Percentiles rank a stretch among this genome's conserved stretches.
Evolutionary conservation across 225 moss, liverwort and hornwort genomes (phyloP).

Genomic region (Anthoceros angustus): DNA sequence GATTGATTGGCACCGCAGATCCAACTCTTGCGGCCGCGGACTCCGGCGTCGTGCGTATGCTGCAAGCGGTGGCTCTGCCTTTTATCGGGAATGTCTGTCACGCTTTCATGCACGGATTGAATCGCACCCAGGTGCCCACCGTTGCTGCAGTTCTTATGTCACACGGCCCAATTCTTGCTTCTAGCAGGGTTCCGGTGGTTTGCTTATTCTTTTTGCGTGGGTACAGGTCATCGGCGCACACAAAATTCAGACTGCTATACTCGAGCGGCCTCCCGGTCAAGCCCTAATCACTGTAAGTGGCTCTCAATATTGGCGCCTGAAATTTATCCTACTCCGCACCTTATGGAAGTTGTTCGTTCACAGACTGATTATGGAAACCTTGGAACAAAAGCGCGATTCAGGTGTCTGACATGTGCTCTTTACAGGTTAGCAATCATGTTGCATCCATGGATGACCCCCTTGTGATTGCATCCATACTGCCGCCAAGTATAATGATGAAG

Average conservation of each 20-base stretch:
- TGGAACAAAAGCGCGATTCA: neutral
- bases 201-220: neutral
- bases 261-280: constrained; percentile 50
- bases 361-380: neutral
- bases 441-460: constrained; percentile 95
- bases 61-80: constrained; percentile 73
- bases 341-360: too few relatives aligned
- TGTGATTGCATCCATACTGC: constrained; percentile 78
- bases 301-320: neutral
- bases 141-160: neutral
- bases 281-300: constrained; percentile 62
- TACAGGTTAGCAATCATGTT: constrained; percentile 86
- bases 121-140: constrained; percentile 60
- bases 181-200: neutral
- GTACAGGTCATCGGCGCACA: constrained; percentile 74
- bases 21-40: constrained; percentile 1
- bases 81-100: constrained; percentile 65
- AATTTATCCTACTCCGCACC: neutral
- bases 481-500: constrained; percentile 52
- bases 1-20: neutral
- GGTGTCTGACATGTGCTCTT: neutral
- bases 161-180: neutral
- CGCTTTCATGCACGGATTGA: constrained; percentile 84
- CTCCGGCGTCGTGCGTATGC: constrained; percentile 23
- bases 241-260: constrained; percentile 61